Percentiles rank a stretch among this genome's conserved stretches.
phyloP scores from a whole-genome alignment of 495 filamentous ascomycete species.

The Penicillium robsamsonii region DNA sequence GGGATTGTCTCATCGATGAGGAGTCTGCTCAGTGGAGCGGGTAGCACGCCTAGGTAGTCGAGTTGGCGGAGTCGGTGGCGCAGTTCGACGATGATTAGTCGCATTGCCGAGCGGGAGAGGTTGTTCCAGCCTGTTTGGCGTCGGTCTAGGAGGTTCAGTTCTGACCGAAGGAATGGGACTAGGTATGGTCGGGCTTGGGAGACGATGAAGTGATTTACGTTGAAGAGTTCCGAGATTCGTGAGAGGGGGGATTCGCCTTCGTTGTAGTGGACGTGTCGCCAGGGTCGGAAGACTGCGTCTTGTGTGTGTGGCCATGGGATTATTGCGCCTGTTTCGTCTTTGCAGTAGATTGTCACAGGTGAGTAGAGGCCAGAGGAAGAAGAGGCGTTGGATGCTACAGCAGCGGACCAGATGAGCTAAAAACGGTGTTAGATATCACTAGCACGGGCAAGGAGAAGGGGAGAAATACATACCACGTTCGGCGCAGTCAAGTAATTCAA shows the following conservation, averaged over 20 bases:
- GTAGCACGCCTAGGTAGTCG: constrained; percentile 72
- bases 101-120: constrained; percentile 60
- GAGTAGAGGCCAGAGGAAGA: constrained; percentile 59
- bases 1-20: constrained; percentile 87
- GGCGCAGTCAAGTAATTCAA: constrained; percentile 94
- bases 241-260: constrained; percentile 78
- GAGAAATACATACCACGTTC: constrained; percentile 69
- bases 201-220: constrained; percentile 97
- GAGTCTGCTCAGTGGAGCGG: constrained; percentile 66
- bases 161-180: constrained; percentile 79
- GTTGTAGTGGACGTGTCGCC: constrained; percentile 64
- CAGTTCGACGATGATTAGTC: constrained; percentile 70
- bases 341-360: constrained; percentile 74
- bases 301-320: constrained; percentile 73
- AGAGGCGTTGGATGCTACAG: constrained; percentile 85
- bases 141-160: constrained; percentile 72
- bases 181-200: constrained; percentile 94
- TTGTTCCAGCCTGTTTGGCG: constrained; percentile 58
- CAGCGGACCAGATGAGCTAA: constrained; percentile 88
- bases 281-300: constrained; percentile 65
- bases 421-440: background rate
- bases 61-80: constrained; percentile 81
- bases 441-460: background rate
- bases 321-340: constrained; percentile 74
- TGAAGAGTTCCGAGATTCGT: constrained; percentile 88